phyloP scores from a whole-genome alignment of 495 filamentous ascomycete species.

The Penicillium macrosclerotiorum region DNA sequence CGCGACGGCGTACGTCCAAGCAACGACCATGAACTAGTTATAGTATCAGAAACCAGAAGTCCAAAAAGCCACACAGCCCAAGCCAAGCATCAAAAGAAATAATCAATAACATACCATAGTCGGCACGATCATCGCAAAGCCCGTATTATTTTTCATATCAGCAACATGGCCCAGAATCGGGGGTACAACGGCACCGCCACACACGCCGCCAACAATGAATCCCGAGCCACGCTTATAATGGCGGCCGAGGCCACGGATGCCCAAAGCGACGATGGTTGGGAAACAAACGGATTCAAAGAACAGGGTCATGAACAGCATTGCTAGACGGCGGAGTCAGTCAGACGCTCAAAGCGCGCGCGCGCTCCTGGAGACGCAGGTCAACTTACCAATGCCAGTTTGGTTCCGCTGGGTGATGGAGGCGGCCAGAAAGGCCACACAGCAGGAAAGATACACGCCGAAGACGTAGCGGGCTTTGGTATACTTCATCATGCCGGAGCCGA shows the following conservation, averaged over 20 bases:
- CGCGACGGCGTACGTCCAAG: slow-evolving; percentile 56
- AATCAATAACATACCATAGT: slow-evolving; percentile 41
- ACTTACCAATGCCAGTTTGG: slow-evolving; percentile 45
- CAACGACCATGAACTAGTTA: slow-evolving; percentile 47
- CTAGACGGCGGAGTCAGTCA: no score
- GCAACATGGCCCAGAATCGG: slow-evolving; percentile 49
- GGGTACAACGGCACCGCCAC: slow-evolving; percentile 54
- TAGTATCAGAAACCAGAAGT: not conserved
- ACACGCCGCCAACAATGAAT: slow-evolving; percentile 56
- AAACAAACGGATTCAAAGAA: slow-evolving; percentile 65
- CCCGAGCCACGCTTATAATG: slow-evolving; percentile 59
- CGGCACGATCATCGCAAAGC: slow-evolving; percentile 56
- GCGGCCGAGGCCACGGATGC: slow-evolving; percentile 57
- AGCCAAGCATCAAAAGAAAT: no score
- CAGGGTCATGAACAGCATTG: slow-evolving; percentile 53
- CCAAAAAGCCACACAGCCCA: no score
- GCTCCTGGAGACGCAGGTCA: not conserved
- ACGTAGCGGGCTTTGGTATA: slow-evolving; percentile 51
- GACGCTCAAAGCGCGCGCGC: no score
- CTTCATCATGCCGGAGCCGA: slow-evolving; percentile 50
- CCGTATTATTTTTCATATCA: slow-evolving; percentile 46
- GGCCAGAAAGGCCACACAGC: slow-evolving; percentile 41
- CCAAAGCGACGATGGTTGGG: slow-evolving; percentile 61
- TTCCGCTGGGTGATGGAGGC: slow-evolving; percentile 30
- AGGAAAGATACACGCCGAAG: slow-evolving; percentile 42